Evolutionary conservation across 805 yeast species (phyloP), one percentile per base, ranked within the genome.

Genomic region (Candida ascalaphidarum): DNA sequence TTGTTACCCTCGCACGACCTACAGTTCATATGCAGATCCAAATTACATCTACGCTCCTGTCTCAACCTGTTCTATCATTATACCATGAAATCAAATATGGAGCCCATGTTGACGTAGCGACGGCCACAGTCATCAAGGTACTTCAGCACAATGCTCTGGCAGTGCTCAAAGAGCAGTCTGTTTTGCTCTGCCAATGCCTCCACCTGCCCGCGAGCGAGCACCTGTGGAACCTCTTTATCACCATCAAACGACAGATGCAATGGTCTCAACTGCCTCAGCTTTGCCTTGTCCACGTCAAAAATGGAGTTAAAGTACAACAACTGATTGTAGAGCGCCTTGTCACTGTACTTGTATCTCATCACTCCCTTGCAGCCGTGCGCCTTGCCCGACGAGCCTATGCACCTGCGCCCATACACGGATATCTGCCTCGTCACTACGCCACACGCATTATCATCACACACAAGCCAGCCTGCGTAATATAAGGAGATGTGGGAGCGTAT

Each of bases 381-480:
- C 23, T 59, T 66, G 3, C 83, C 83, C 44, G 67, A 68, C 33
- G 52, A 52, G 23, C 83, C 81, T 34, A 85, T 65, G 52, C 97
- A 86, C 40, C 89, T 69, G 41, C 78, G 74, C 29, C 97, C 97
- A 46, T 83, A 85, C 4, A 88, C 96, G 13, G 88, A 75, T 14
- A 92, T 69, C 47, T 88, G 95, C 36, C 95, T 68, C 0, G 96
- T 88, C 11, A 66, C 65, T 29, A 73, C 63, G 2, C 81, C 83
- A 58, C 97, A 89, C 2, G 92, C 70, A 5, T 75, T 49, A 43
- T 92, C 96, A 50, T 82, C 94, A 59, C 99, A 92, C 0, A 53
- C 57, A 25, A 86, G 58, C 84, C 92, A 76, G 4, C 88, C 89
- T n/a, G 82, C 77, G 50, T 92, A 92, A 52, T 88, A 92, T 18